Evolutionary conservation across 1,139 yeast species (phyloP).

Genomic region (Meyerozyma athensensis): DNA sequence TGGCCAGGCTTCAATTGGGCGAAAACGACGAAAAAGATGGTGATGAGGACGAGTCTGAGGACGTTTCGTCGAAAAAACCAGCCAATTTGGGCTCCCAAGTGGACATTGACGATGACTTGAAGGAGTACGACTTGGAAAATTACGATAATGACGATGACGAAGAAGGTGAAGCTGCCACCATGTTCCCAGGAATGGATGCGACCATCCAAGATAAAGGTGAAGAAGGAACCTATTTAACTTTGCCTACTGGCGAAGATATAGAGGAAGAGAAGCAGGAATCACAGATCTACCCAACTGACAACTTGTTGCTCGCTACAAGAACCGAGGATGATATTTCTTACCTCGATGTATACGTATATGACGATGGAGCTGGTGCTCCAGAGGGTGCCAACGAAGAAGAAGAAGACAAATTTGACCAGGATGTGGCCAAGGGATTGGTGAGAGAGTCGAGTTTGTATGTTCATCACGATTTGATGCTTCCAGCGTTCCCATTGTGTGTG

Average conservation of each 20-base stretch:
- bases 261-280: slow-evolving; percentile 75
- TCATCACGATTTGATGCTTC: slow-evolving; percentile 95
- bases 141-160: slow-evolving; percentile 65
- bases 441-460: slow-evolving; percentile 79
- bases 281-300: slow-evolving; percentile 87
- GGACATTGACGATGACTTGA: slow-evolving; percentile 76
- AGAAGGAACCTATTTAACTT: slow-evolving; percentile 57
- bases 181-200: slow-evolving; percentile 69
- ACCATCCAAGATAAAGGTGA: slow-evolving; percentile 52
- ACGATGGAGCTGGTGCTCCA: slow-evolving; percentile 87
- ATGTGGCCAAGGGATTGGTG: slow-evolving; percentile 63
- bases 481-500: slow-evolving; percentile 93
- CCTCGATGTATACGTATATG: slow-evolving; percentile 89
- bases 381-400: slow-evolving; percentile 55
- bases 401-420: slow-evolving; percentile 57
- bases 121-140: slow-evolving; percentile 80
- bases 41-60: slow-evolving; percentile 12
- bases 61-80: slow-evolving; percentile 7
- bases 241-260: slow-evolving; percentile 63
- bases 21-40: slow-evolving; percentile 48
- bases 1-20: slow-evolving; percentile 77
- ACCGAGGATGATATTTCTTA: slow-evolving; percentile 95
- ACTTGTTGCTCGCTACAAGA: slow-evolving; percentile 83
- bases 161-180: slow-evolving; percentile 48
- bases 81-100: slow-evolving; percentile 42